Evolutionary conservation across 345 rosid genomes (phyloP), one percentile per base, ranked within the genome.

Genomic region (Aquilaria yunnanensis): DNA sequence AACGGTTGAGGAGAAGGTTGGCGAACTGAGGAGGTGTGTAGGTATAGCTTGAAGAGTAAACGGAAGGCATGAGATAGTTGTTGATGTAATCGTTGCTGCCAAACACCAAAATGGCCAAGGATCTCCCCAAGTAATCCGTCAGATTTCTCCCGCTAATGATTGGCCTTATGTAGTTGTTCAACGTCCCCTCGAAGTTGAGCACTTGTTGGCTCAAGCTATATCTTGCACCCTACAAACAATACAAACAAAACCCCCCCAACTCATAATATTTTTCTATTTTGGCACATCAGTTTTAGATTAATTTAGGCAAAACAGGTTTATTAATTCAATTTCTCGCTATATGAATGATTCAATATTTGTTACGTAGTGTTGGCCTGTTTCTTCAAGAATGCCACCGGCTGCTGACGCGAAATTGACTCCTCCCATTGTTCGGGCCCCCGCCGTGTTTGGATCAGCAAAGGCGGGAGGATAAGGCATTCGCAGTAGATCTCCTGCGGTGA

Each of bases 1-100:
- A 95, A 64, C 63, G 78, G 16, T 64, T 85, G 64, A 84, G 81
- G 60, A 95, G 83, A 59, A 87, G 79, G 64, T 85, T 71, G 30
- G 87, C 93, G 41, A 64, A 95, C 13, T 78, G 78, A 2, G 66
- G 68, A 3, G 86, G 94, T 62, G 52, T 84, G 70, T 83, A 95
- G 64, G 57, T 80, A 60, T 49, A 51, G 69, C 81, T 71, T 47
- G 90, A 85, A n/a, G 79, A 50, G 72, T 91, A 91, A 41, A 85
- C 53, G 45, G 69, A 61, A 12, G 96, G 92, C 86, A 89, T 58
- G 68, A 95, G 92, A 69, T 85, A 95, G 79, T 89, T 95, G 84
- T 89, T 85, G 79, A 91, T 85, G 78, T 95, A 95, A 75, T 95
- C 97, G 70, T 89, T 91, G 73, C 96, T 91, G 45, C 97, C 97